phyloP scores from a whole-genome alignment of 768 basidiomycete species.

The Chalciporus pseudorubinellus region DNA sequence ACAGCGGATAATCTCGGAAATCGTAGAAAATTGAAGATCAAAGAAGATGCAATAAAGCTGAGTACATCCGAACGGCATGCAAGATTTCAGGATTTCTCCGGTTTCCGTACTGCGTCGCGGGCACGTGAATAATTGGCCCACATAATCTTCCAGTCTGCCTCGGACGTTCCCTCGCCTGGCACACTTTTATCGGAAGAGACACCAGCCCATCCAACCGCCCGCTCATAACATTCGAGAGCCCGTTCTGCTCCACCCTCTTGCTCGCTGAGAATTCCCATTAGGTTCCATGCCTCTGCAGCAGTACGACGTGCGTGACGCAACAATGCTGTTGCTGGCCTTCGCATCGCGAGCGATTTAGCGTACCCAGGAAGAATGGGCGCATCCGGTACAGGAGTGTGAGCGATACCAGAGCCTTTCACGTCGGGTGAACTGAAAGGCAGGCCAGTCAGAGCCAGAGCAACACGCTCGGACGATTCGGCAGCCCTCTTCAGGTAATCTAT shows the following conservation, averaged over 20 bases:
- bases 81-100: slow-evolving; percentile 1
- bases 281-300: slow-evolving; percentile 73
- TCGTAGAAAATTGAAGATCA: no score
- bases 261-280: slow-evolving; percentile 68
- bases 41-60: no score
- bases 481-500: slow-evolving; percentile 58
- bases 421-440: slow-evolving; percentile 35
- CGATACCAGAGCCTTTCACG: slow-evolving; percentile 32
- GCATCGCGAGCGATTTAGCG: slow-evolving; percentile 48
- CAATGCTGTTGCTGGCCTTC: slow-evolving; percentile 51
- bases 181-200: slow-evolving; percentile 36
- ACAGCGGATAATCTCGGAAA: no score
- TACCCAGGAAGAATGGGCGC: slow-evolving; percentile 44
- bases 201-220: slow-evolving; percentile 69
- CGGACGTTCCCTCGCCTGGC: slow-evolving; percentile 52
- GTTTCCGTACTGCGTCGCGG: slow-evolving; percentile 28
- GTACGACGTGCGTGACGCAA: slow-evolving; percentile 69
- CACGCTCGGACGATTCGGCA: slow-evolving; percentile 65
- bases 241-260: slow-evolving; percentile 29
- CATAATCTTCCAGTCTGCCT: slow-evolving; percentile 59
- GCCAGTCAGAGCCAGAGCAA: slow-evolving; percentile 53
- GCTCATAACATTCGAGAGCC: slow-evolving; percentile 64
- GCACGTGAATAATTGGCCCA: slow-evolving; percentile 60
- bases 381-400: slow-evolving; percentile 39
- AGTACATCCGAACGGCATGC: no score